These are phyloP conservation scores for Phoma sp. DNA, from an alignment of 2,329 filamentous ascomycete genomes.

Conservation along the genomic window DNA sequence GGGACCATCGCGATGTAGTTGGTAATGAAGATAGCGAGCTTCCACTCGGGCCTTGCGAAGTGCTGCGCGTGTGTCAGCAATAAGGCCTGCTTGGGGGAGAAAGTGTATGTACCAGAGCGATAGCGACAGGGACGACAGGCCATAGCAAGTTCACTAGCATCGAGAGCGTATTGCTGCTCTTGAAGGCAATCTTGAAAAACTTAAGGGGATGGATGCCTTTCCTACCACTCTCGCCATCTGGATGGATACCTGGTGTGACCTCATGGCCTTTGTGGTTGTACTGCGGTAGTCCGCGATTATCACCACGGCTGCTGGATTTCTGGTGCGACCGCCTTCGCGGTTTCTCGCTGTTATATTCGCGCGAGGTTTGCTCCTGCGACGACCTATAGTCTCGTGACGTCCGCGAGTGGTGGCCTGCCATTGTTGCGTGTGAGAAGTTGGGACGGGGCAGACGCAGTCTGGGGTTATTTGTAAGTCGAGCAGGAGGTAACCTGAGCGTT, in stretches of 20 bases:
- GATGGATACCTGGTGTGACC: conserved; percentile 51
- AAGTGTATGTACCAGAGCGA: conserved; percentile 61
- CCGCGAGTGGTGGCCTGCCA: conserved; percentile 26
- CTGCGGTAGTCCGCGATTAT: conserved; percentile 34
- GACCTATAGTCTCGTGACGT: conserved; percentile 20
- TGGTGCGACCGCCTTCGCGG: conserved; percentile 22
- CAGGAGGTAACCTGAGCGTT: conserved; percentile 14
- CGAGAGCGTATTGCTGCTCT: conserved; percentile 68
- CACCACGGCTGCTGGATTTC: conserved; percentile 13
- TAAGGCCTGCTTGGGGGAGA: background rate
- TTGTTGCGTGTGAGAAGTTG: conserved; percentile 1
- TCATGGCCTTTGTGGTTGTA: conserved; percentile 55
- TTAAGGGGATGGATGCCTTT: conserved; percentile 67
- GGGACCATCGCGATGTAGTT: conserved; percentile 81
- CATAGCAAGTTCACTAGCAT: conserved; percentile 73
- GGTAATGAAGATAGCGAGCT: conserved; percentile 70
- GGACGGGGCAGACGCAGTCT: background rate
- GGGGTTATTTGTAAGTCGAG: background rate
- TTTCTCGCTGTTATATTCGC: conserved; percentile 35
- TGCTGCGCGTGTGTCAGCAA: conserved; percentile 41
- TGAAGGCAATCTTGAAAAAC: conserved; percentile 68
- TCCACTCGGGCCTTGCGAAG: conserved; percentile 61
- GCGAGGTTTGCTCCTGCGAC: conserved; percentile 22
- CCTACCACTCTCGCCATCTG: conserved; percentile 71
- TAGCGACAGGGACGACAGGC: conserved; percentile 75